Conservation (phyloP, 257 asterid species). For the Dorcoceras hygrometricum region DNA sequence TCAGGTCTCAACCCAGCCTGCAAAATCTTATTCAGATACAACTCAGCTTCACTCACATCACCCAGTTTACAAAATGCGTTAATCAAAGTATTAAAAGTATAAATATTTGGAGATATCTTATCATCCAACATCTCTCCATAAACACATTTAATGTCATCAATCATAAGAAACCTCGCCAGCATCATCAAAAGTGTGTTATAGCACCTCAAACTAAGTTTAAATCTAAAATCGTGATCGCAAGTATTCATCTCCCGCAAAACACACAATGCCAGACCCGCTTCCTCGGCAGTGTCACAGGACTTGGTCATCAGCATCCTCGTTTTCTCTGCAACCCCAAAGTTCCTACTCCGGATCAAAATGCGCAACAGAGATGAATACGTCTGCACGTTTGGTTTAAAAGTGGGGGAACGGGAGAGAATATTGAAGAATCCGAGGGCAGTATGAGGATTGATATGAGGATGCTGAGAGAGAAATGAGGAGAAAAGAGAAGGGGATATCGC, state of each 20-base stretch:
- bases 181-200: conserved; percentile 61
- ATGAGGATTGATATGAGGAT: conserved; percentile 62
- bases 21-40: conserved; percentile 50
- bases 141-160: conserved; percentile 57
- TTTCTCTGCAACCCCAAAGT: conserved; percentile 44
- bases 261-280: conserved; percentile 36
- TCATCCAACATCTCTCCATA: conserved; percentile 60
- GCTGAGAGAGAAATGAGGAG: conserved; percentile 42
- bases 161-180: conserved; percentile 49
- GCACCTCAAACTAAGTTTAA: conserved; percentile 47
- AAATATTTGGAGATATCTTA: conserved; percentile 58
- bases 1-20: conserved; percentile 67
- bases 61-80: conserved; percentile 70
- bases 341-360: conserved; percentile 42
- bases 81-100: conserved; percentile 70
- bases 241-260: conserved; percentile 46
- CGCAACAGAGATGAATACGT: conserved; percentile 47
- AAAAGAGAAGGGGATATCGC: conserved; percentile 47
- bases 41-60: conserved; percentile 51
- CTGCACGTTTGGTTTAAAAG: conserved; percentile 48
- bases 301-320: conserved; percentile 50
- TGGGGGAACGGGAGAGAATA: conserved; percentile 41
- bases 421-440: conserved; percentile 46
- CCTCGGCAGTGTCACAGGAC: conserved; percentile 45
- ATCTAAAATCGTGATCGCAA: conserved; percentile 30